Evolutionary conservation across 352 stramenopile genomes (phyloP), one percentile per base, ranked within the genome.

Genomic region (Saprolegnia diclina): DNA sequence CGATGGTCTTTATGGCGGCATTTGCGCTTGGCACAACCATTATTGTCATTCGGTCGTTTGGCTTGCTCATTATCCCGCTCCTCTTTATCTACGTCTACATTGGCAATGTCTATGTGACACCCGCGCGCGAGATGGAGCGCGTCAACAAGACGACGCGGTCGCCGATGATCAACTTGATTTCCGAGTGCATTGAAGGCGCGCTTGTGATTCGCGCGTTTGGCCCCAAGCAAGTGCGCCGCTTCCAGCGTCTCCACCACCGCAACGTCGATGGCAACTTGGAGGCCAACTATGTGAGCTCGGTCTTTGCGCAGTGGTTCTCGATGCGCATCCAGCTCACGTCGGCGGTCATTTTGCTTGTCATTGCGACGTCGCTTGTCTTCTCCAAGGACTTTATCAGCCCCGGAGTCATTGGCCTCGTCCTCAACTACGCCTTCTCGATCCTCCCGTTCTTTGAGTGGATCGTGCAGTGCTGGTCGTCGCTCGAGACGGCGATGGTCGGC

Each of bases 1-100:
- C 79, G 16, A 86, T 89, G 26, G 78, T 85, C 6, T 81, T 94
- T 22, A 87, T 76, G 11, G 93, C 86, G 4, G 72, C 89, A 0
- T 94, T 90, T 66, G 91, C 79, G 35, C 73, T 96, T 10, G 73
- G 89, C 22, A 91, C 89, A 4, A 92, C 97, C 4, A 72, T 87
- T 24, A 80, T 81, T 7, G 80, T 94, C 0, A 96, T 82, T 11
- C 88, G 90, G 48, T 90, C 85, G 59, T 91, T 89, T 22, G 83
- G 90, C n/a, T 70, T 97, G 4, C 67, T 96, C 35, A 56, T 97
- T 9, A 37, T 97, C 11, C 89, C 88, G 10, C 77, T 97, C 0
- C 73, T 77, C 7, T 87, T 88, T 14, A 65, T 95, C 7, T 97
- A 98, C 74, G 82, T 87, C 26, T 57, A 64, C 11, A 74, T 84